Conservation (phyloP, 1,284 basidiomycete species). For the Cryptococcus sp. region DNA sequence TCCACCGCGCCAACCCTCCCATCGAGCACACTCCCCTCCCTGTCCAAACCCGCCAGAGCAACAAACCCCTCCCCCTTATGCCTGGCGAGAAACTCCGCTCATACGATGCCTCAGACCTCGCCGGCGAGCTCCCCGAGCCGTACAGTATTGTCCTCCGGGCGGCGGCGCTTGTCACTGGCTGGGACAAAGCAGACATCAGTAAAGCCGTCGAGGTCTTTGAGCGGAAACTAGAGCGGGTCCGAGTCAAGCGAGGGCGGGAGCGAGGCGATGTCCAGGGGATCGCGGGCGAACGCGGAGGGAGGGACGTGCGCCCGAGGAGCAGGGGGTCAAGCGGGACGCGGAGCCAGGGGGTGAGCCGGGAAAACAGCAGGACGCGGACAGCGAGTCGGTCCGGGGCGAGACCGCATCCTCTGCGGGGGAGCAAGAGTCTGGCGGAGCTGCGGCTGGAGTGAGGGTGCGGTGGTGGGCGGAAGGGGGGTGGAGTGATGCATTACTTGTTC, state of each 20-base stretch:
- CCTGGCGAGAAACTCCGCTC: conserved; percentile 34
- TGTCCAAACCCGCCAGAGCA: conserved; percentile 1
- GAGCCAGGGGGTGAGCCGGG: not conserved
- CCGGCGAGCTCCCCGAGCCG: conserved; percentile 26
- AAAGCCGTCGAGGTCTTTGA: conserved; percentile 32
- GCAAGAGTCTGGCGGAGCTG: too few species aligned
- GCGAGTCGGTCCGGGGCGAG: too few species aligned
- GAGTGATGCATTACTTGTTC: too few species aligned
- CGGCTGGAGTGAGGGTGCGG: too few species aligned
- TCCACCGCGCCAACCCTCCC: conserved; percentile 12
- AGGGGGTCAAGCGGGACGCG: not conserved
- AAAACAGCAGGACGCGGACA: not conserved
- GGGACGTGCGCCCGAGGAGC: not conserved
- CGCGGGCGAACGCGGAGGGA: not conserved
- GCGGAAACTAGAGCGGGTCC: conserved; percentile 27
- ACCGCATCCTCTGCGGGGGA: too few species aligned
- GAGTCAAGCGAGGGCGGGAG: conserved; percentile 9
- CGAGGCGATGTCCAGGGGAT: not conserved
- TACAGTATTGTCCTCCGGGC: conserved; percentile 27
- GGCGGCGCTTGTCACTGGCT: conserved; percentile 34
- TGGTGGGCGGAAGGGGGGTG: too few species aligned
- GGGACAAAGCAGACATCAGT: conserved; percentile 17
- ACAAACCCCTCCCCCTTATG: conserved; percentile 30
- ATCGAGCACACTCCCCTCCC: not conserved
- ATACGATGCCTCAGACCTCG: conserved; percentile 28